These are phyloP conservation scores for Boletus fagicola DNA, from an alignment of 768 basidiomycete genomes.

Conservation along the genomic window DNA sequence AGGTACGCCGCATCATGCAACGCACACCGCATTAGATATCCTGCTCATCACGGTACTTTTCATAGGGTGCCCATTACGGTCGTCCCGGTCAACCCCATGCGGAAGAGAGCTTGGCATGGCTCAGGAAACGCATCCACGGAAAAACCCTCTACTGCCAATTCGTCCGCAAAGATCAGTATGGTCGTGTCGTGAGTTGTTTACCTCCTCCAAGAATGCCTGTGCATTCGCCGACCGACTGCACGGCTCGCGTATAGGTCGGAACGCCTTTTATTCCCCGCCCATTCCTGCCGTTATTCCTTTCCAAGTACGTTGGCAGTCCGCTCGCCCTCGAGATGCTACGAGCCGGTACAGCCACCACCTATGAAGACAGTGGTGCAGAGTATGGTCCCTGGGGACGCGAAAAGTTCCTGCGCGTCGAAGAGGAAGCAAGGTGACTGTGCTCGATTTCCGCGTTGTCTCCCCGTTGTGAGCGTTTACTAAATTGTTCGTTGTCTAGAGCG, in stretches of 20 bases:
- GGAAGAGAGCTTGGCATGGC: slow-evolving; percentile 72
- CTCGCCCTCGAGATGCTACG: slow-evolving; percentile 74
- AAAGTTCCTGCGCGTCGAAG: slow-evolving; percentile 58
- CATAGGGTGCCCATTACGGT: slow-evolving; percentile 80
- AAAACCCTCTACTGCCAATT: slow-evolving; percentile 70
- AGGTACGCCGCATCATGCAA: slow-evolving; percentile 47
- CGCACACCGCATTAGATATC: too few relatives aligned
- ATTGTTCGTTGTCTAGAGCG: slow-evolving; percentile 37
- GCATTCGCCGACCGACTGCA: background rate
- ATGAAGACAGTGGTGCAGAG: slow-evolving; percentile 75
- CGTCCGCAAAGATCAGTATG: slow-evolving; percentile 77
- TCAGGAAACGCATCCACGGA: slow-evolving; percentile 54
- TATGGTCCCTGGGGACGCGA: slow-evolving; percentile 72
- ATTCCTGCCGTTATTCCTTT: slow-evolving; percentile 51
- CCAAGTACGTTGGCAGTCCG: slow-evolving; percentile 39
- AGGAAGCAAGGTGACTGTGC: slow-evolving; percentile 56
- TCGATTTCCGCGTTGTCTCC: background rate
- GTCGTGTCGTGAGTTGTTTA: slow-evolving; percentile 60
- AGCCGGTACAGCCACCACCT: slow-evolving; percentile 73
- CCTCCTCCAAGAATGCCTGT: background rate
- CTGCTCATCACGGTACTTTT: background rate
- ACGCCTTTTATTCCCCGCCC: slow-evolving; percentile 51
- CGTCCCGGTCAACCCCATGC: slow-evolving; percentile 72
- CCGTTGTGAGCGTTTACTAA: background rate
- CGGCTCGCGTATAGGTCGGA: slow-evolving; percentile 52